These are phyloP conservation scores for Dryas integrifolia DNA, from an alignment of 331 rosid species.

Conservation along the genomic window DNA sequence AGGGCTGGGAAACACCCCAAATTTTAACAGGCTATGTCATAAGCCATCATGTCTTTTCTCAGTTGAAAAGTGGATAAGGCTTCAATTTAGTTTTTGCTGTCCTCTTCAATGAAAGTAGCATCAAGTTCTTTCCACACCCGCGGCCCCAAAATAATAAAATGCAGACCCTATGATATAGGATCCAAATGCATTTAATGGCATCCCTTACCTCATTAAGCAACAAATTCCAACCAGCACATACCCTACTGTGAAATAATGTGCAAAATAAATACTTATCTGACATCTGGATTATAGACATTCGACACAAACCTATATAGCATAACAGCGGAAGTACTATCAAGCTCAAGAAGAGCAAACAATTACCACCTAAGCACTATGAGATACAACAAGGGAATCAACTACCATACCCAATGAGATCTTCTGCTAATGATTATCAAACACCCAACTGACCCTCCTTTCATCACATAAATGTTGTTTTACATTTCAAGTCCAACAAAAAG, in stretches of 20 bases:
- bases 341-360: not conserved
- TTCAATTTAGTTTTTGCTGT: not conserved
- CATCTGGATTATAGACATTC: not conserved
- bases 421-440: slow-evolving; percentile 8
- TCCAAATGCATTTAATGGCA: slow-evolving; percentile 1
- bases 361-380: not conserved
- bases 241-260: not conserved
- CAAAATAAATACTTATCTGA: not conserved
- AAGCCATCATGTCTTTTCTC: slow-evolving; percentile 10
- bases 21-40: not conserved
- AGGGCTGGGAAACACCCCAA: not conserved
- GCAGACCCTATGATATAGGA: slow-evolving; percentile 1
- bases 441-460: not conserved
- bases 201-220: slow-evolving; percentile 1
- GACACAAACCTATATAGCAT: not conserved
- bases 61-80: not conserved
- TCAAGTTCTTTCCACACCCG: not conserved
- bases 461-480: not conserved
- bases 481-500: not conserved
- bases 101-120: not conserved
- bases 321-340: not conserved
- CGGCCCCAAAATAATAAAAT: not conserved
- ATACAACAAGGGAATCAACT: slow-evolving; percentile 3
- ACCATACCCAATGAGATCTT: not conserved
- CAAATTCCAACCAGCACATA: not conserved